These are phyloP conservation scores for Drechslera avenae DNA, from an alignment of 2,329 filamentous ascomycete species.

Conservation along the genomic window DNA sequence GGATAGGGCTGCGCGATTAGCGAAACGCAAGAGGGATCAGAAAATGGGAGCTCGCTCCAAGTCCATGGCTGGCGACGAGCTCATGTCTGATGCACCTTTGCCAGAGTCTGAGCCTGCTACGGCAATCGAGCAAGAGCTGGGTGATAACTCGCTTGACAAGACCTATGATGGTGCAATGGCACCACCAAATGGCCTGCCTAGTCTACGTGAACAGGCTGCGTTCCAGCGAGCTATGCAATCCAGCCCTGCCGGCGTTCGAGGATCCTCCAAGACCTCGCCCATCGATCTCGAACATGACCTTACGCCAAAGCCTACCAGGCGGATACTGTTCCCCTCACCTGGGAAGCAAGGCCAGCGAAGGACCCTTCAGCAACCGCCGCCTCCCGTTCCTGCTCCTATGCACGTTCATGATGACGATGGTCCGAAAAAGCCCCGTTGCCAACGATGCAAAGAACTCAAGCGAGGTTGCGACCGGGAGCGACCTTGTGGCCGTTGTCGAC, in stretches of 20 bases:
- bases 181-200: slow-evolving; percentile 12
- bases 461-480: slow-evolving; percentile 34
- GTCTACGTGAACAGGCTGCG: slow-evolving; percentile 39
- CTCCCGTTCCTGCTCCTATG: slow-evolving; percentile 9
- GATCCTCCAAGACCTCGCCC: slow-evolving; percentile 52
- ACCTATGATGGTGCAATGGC: slow-evolving; percentile 19
- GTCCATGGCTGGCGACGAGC: slow-evolving; percentile 53
- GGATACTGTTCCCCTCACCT: slow-evolving; percentile 78
- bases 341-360: slow-evolving; percentile 68
- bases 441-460: slow-evolving; percentile 32
- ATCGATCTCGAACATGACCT: slow-evolving; percentile 57
- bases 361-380: slow-evolving; percentile 57
- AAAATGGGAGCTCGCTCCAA: slow-evolving; percentile 48
- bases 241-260: slow-evolving; percentile 61
- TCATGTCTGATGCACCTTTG: slow-evolving; percentile 37
- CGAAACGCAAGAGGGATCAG: slow-evolving; percentile 45
- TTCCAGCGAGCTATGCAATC: slow-evolving; percentile 64
- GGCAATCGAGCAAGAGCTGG: slow-evolving; percentile 18
- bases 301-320: slow-evolving; percentile 67
- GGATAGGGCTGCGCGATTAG: slow-evolving; percentile 58
- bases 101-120: slow-evolving; percentile 38
- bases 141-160: slow-evolving; percentile 15
- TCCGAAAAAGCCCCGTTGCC: slow-evolving; percentile 29
- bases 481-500: slow-evolving; percentile 30
- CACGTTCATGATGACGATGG: slow-evolving; percentile 17